Evolutionary conservation across 495 filamentous ascomycete genomes (phyloP), one percentile per base, ranked within the genome.

Genomic region (Cryomyces antarcticus): DNA sequence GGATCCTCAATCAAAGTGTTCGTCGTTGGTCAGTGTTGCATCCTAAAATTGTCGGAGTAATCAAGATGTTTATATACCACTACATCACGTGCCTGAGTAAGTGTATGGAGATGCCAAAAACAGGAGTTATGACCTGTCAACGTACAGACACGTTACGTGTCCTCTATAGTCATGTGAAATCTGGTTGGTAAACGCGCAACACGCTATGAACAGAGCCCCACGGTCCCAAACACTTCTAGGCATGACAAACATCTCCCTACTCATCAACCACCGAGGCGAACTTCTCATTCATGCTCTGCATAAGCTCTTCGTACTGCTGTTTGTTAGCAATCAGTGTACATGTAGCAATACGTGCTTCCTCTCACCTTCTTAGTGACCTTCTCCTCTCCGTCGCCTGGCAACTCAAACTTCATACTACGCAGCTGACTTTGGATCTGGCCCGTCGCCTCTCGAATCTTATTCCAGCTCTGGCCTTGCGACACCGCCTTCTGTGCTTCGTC

Each of bases 401-500:
- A 59, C 71, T 96, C 88, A 60, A 97, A 97, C 65, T 97, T 97
- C 75, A 97, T 89, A 58, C 68, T 77, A 50, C 87, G 71, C 52
- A 97, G 69, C 42, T 81, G 62, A 35, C 61, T 71, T 63, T 93
- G 86, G 51, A 95, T 75, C 30, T 94, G 88, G 34, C 71, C 64
- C 0, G 89, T 97, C 28, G 81, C 75, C 49, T 96, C 89, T 42
- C 88, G 75, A 37, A 96, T 77, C 73, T 89, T 96, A 54, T 63
- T 62, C 89, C 89, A 99, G 60, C 63, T 79, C 55, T 82, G 78
- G 42, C 89, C 89, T 53, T 92, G 80, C 12, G 81, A 72, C 53
- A 99, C 65, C 1, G 86, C 88, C 69, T 94, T 96, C 61, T 96
- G 89, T 7, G 82, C 77, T 65, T 99, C 89, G 58, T 99, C 92